Base-by-base conservation (phyloP, 2,329 filamentous ascomycete genomes). In the Bipolaris sorokiniana region DNA sequence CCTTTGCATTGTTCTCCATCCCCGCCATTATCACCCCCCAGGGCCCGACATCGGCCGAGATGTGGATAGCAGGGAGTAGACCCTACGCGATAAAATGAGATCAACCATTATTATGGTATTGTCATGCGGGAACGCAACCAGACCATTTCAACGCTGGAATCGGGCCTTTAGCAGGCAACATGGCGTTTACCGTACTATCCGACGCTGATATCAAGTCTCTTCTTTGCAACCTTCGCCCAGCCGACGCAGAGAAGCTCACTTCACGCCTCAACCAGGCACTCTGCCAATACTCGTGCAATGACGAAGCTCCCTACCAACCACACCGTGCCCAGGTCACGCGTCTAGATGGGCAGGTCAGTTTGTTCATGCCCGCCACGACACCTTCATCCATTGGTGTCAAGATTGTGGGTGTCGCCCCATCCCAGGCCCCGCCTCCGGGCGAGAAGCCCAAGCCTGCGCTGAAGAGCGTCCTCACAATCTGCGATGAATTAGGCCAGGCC, bases 291-390 rank as follows among this genome's bases (percentile, higher is more conserved):
- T 63, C 58, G 16, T 60, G 59, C 6, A 54, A 66, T 18, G 54
- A 56, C 18, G 58, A 72, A 6, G 58, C 72, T 13, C 69, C 70
- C 42, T 77, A 81, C 51, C 80, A 82, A 57, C 79, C 79, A 1
- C 71, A 80, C 7, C 76, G 80, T 46, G 75, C 73, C 31, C 64
- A 71, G 10, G 77, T 81, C 49, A 67, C 66, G 31, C 81, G 79
- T 7, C 76, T 69, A 38, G 65, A 70, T 6, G 63, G 75, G 5
- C 77, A 80, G 28, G 88, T 85, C 16, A 90, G 88, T 2, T 77
- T 92, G 20, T 92, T 91, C 71, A 91, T 92, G 87, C 90, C 90
- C 0, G 88, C 88, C 1, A 86, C 83, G 22, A 86, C 86, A 56
- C 84, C 84, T 0, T 74, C 78, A 7, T 86, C 85, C 26, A 87